Percentiles rank a stretch among this genome's conserved stretches.
phyloP scores from a whole-genome alignment of 148 eudicot species.

The Diospyros lotus region DNA sequence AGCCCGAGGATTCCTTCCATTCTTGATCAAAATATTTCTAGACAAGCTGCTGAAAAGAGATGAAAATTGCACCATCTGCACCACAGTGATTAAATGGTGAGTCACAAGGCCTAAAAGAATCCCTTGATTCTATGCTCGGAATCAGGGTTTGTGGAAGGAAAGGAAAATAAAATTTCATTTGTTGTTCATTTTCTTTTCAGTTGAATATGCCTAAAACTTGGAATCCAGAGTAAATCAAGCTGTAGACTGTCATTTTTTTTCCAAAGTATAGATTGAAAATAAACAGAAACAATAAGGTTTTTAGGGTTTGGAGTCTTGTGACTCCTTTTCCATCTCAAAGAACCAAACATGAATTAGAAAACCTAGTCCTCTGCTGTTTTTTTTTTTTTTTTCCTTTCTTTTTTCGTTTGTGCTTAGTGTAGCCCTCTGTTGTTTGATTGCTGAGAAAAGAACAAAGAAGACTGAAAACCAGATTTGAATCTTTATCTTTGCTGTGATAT shows the following conservation, averaged over 20 bases:
- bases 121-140: no score
- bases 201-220: background rate
- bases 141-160: no score
- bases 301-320: no score
- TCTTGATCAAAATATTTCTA: slow-evolving; percentile 20
- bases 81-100: background rate
- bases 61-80: slow-evolving; percentile 46
- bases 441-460: background rate
- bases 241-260: background rate
- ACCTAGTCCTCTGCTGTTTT: background rate
- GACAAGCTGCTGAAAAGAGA: slow-evolving; percentile 34
- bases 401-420: no score
- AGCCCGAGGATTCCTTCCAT: slow-evolving; percentile 20
- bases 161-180: background rate
- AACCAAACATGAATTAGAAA: no score
- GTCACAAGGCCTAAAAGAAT: background rate
- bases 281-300: no score
- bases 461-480: background rate
- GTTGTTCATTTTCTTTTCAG: background rate
- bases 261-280: no score
- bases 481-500: background rate
- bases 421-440: background rate
- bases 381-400: background rate
- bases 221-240: background rate
- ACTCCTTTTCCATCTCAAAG: no score